These are phyloP conservation scores for Wickerhamiella cacticola DNA, from an alignment of 805 yeast genomes.

Conservation along the genomic window DNA sequence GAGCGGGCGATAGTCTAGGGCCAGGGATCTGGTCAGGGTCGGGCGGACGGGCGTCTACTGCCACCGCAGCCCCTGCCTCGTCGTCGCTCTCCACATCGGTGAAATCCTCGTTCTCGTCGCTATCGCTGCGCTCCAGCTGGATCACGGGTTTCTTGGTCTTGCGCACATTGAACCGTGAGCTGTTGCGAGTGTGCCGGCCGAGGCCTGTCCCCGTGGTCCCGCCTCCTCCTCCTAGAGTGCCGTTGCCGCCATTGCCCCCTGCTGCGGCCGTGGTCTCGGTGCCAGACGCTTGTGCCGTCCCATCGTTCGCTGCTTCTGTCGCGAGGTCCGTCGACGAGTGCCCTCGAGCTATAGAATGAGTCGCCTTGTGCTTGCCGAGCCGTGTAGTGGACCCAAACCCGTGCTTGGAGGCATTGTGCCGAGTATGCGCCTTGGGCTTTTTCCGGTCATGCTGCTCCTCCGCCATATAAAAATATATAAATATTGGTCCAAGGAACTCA, in stretches of 20 bases:
- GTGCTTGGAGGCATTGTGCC: constrained; percentile 1
- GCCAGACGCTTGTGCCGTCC: too few relatives aligned
- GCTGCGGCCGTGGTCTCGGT: too few relatives aligned
- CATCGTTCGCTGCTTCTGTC: too few relatives aligned
- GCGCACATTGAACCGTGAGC: constrained; percentile 1
- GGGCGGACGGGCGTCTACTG: neutral
- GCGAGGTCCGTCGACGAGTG: constrained; percentile 4
- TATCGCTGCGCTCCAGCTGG: constrained; percentile 13
- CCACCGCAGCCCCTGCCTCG: neutral
- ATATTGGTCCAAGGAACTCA: too few relatives aligned
- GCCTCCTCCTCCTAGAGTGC: too few relatives aligned
- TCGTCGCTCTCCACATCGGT: constrained; percentile 12
- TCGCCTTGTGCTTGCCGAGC: neutral
- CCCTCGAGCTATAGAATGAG: neutral
- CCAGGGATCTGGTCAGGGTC: neutral
- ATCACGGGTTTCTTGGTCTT: constrained; percentile 10
- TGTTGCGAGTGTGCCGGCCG: neutral
- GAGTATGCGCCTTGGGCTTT: constrained; percentile 7
- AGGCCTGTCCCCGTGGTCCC: neutral
- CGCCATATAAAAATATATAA: too few relatives aligned
- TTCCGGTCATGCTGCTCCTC: constrained; percentile 5
- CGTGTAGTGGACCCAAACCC: constrained; percentile 7
- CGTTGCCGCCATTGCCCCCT: too few relatives aligned
- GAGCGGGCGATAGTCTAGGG: constrained; percentile 16
- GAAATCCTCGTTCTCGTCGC: constrained; percentile 11